Evolutionary conservation across 2,329 filamentous ascomycete species (phyloP).

Genomic region (Achaetomium macrosporum): DNA sequence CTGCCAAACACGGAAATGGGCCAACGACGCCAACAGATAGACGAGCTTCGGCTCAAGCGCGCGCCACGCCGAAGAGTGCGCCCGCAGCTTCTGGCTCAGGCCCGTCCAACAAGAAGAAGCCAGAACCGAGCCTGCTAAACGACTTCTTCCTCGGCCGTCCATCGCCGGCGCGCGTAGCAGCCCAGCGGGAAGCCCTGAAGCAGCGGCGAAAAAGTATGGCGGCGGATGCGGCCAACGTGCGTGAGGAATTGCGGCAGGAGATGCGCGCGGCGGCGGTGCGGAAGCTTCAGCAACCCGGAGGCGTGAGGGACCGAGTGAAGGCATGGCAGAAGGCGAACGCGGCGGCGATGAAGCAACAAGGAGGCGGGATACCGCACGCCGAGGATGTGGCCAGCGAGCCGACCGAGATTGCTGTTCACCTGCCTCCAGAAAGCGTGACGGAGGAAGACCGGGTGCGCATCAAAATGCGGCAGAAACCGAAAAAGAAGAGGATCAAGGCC

Average conservation of each 20-base stretch:
- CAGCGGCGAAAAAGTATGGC: slow-evolving; percentile 49
- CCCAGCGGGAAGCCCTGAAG: slow-evolving; percentile 30
- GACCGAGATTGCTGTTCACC: slow-evolving; percentile 54
- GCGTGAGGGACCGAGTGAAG: slow-evolving; percentile 73
- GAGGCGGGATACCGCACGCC: slow-evolving; percentile 39
- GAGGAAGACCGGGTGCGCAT: slow-evolving; percentile 56
- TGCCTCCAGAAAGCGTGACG: slow-evolving; percentile 55
- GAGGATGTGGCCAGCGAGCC: slow-evolving; percentile 51
- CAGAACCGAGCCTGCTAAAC: slow-evolving; percentile 45
- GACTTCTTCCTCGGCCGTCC: slow-evolving; percentile 55
- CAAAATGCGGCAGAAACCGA: slow-evolving; percentile 44
- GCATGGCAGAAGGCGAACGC: slow-evolving; percentile 80
- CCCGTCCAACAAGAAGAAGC: slow-evolving; percentile 36
- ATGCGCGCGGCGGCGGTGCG: slow-evolving; percentile 54
- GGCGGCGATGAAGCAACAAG: slow-evolving; percentile 45
- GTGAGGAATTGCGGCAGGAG: slow-evolving; percentile 48
- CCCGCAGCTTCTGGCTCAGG: slow-evolving; percentile 32
- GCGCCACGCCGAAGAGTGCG: slow-evolving; percentile 38
- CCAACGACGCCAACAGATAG: slow-evolving; percentile 26
- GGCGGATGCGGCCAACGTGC: slow-evolving; percentile 44
- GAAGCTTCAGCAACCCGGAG: slow-evolving; percentile 56
- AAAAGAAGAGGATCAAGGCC: slow-evolving; percentile 30
- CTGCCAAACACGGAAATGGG: slow-evolving; percentile 20
- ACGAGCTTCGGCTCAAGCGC: slow-evolving; percentile 21
- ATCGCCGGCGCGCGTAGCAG: slow-evolving; percentile 49